Conservation (phyloP, 306 rosid species). For the Acacia crassicarpa region DNA sequence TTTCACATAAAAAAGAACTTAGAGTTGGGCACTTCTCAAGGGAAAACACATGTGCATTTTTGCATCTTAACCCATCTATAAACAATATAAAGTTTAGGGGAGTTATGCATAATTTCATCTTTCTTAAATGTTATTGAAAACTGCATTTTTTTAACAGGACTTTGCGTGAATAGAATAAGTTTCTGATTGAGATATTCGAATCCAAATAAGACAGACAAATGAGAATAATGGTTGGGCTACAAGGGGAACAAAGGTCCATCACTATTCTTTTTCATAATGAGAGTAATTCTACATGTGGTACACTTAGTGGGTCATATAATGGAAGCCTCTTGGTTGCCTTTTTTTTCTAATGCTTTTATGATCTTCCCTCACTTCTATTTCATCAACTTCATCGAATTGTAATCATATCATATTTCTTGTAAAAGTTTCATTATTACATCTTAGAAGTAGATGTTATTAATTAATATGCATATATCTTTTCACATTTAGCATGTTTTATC, state of each 20-base stretch:
- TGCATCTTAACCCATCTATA: too few relatives aligned
- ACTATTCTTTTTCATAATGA: not conserved
- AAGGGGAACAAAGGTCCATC: not conserved
- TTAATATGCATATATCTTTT: not conserved
- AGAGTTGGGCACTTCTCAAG: too few relatives aligned
- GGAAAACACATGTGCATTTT: too few relatives aligned
- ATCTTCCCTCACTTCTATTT: not conserved
- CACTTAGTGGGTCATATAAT: not conserved
- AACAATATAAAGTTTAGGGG: too few relatives aligned
- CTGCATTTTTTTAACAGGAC: not conserved
- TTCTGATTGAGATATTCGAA: not conserved
- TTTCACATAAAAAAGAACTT: too few relatives aligned
- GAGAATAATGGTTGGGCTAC: constrained; percentile 13
- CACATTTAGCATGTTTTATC: not conserved
- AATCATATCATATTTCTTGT: not conserved
- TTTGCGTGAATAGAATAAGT: not conserved
- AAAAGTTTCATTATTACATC: not conserved
- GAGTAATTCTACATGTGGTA: not conserved
- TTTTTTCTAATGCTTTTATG: not conserved
- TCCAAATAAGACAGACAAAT: constrained; percentile 1
- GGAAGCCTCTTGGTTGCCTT: not conserved
- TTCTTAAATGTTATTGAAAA: too few relatives aligned
- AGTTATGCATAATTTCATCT: not conserved
- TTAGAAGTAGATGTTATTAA: not conserved
- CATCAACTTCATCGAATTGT: not conserved